Evolutionary conservation across 2,329 filamentous ascomycete species (phyloP), one percentile per base, ranked within the genome.

Genomic region (Trichoderma endophyticum): DNA sequence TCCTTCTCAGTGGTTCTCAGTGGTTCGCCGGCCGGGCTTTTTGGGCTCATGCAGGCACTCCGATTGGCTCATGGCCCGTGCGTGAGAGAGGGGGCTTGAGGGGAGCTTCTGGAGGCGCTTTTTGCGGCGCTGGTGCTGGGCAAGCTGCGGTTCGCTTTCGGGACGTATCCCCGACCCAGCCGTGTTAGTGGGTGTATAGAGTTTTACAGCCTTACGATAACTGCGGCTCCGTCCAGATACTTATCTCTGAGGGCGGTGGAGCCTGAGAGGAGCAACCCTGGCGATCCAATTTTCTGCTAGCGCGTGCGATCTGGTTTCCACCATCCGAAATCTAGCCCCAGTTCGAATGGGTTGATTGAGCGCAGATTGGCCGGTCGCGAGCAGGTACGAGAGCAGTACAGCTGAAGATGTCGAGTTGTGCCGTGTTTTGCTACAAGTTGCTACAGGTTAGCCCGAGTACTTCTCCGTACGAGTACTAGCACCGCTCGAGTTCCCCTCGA

Each of bases 241-340:
- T 15, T n/a, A 18, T 15, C 6, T 28, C 36, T 39, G 66, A 61
- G 14, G 21, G 56, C 34, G n/a, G 67, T 21, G 62, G 56, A 56
- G 15, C 54, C 54, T 69, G 3, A 1, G 65, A n/a, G 48, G 24
- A 60, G 51, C 65, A 68, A 69, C 66, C 66, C 70, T 67, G 64
- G 64, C 64, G 64, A 57, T 65, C 69, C 70, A 59, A 28, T 63
- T 57, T 66, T 71, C 54, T 56, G 62, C 60, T 71, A 66, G 70
- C 56, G 70, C 62, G 14, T 60, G 62, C 70, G 70, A 71, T 71
- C 70, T 66, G 70, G 70, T 18, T 30, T 24, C 28, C 62, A 66
- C 62, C 62, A 61, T 26, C 57, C 66, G 51, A 60, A 69, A 67
- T 59, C 48, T 51, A 43, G 28, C 61, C 39, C 54, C 68, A 24